A percentile compares a stretch with the other conserved stretches of the same genome.
These are phyloP conservation scores for Cynanchum wilfordii DNA, from an alignment of 257 asterid genomes.

Conservation along the genomic window DNA sequence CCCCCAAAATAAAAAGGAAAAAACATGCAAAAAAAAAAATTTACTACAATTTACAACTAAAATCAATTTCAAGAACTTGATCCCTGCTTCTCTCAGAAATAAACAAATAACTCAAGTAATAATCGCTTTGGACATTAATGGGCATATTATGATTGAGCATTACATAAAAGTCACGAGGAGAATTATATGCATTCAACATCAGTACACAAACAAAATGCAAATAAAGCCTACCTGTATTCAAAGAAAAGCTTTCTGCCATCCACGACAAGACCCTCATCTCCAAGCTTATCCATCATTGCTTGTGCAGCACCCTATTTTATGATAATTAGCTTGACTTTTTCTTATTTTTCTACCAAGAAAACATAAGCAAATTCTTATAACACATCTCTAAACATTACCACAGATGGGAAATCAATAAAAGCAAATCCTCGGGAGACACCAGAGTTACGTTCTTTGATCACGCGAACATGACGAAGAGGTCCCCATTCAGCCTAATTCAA, in stretches of 20 bases:
- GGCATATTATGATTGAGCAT: not conserved
- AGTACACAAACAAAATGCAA: conserved; percentile 13
- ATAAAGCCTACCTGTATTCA: conserved; percentile 67
- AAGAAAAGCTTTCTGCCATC: conserved; percentile 90
- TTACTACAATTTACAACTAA: too few relatives aligned
- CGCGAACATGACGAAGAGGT: conserved; percentile 95
- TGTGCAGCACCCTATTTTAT: conserved; percentile 74
- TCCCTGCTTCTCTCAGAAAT: not conserved
- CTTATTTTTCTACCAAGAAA: not conserved
- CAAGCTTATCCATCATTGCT: conserved; percentile 90
- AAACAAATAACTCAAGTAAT: not conserved
- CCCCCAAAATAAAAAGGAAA: not conserved
- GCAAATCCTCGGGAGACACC: conserved; percentile 98
- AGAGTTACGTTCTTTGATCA: conserved; percentile 89
- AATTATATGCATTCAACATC: not conserved
- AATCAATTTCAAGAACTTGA: not conserved
- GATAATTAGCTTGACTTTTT: conserved; percentile 10
- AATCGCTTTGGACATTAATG: not conserved
- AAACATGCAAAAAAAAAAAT: not conserved
- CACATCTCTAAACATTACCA: conserved; percentile 44
- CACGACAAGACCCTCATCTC: conserved; percentile 80
- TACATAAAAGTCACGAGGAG: not conserved
- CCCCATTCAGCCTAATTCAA: conserved; percentile 90
- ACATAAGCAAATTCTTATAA: conserved; percentile 8
- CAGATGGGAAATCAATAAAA: conserved; percentile 90